Conservation (phyloP, 768 basidiomycete species). For the Trametes cinnabarina region DNA sequence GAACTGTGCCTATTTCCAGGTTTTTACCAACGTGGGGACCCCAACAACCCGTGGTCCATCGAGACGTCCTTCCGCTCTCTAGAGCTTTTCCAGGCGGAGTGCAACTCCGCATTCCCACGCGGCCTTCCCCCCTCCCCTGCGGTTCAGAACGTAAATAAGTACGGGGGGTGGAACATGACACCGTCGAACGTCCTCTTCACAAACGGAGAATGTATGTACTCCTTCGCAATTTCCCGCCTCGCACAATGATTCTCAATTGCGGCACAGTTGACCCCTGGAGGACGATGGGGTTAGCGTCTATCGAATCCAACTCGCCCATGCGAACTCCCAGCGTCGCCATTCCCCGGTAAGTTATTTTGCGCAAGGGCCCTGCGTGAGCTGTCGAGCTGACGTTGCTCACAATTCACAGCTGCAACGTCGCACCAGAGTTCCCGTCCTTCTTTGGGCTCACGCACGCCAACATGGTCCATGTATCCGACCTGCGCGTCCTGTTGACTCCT, state of each 20-base stretch:
- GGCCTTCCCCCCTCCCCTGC: constrained; percentile 41
- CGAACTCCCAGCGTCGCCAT: constrained; percentile 38
- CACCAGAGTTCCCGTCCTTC: constrained; percentile 36
- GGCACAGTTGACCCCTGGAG: constrained; percentile 50
- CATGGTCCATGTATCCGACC: constrained; percentile 52
- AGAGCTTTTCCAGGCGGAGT: constrained; percentile 45
- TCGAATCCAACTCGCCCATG: constrained; percentile 45
- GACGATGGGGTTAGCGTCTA: constrained; percentile 50
- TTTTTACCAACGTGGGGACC: constrained; percentile 49
- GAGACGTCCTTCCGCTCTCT: constrained; percentile 47
- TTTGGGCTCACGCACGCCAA: constrained; percentile 46
- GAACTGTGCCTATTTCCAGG: constrained; percentile 25
- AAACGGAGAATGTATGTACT: constrained; percentile 46
- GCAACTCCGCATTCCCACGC: constrained; percentile 40
- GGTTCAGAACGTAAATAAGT: constrained; percentile 46
- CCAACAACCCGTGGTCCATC: constrained; percentile 44
- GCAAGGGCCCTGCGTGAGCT: too few relatives aligned
- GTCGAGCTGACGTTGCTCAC: too few relatives aligned
- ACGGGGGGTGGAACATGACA: constrained; percentile 52
- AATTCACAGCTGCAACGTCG: constrained; percentile 36
- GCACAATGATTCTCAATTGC: too few relatives aligned
- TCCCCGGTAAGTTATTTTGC: constrained; percentile 34
- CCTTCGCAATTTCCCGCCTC: too few relatives aligned
- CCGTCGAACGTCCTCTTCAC: constrained; percentile 48
- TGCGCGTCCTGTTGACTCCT: constrained; percentile 45